phyloP scores from a whole-genome alignment of 441 rosid species.

The Gossypium aridum region DNA sequence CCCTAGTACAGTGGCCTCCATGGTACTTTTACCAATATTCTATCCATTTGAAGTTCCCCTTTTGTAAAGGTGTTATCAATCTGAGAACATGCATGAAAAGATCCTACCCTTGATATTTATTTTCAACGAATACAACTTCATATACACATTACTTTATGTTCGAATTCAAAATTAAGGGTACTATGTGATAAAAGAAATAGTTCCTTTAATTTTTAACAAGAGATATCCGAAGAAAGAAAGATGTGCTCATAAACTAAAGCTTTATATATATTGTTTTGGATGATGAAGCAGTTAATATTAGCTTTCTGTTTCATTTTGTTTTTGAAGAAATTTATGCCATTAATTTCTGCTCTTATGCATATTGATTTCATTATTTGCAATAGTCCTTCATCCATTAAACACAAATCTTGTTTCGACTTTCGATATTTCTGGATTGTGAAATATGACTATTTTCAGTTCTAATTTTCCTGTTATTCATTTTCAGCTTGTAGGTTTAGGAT shows the following conservation, averaged over 20 bases:
- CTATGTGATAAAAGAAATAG: neutral
- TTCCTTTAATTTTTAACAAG: neutral
- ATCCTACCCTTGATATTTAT: neutral
- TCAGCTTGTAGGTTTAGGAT: constrained; percentile 47
- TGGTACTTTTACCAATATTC: neutral
- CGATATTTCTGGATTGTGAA: neutral
- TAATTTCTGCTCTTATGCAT: neutral
- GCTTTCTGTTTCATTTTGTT: neutral
- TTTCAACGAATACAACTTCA: neutral
- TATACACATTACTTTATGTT: neutral
- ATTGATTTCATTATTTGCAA: neutral
- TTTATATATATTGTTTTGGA: neutral
- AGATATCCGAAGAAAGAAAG: neutral
- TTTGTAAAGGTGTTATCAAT: neutral
- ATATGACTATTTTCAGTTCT: neutral
- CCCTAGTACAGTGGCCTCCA: no score
- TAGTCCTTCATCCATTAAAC: neutral
- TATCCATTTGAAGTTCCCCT: neutral
- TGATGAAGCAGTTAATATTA: neutral
- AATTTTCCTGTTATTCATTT: constrained; percentile 11
- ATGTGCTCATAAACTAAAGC: neutral
- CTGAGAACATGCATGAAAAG: neutral
- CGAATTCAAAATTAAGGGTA: neutral
- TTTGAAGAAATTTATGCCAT: neutral
- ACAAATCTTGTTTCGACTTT: neutral